A percentile compares a stretch with the other conserved stretches of the same genome.
Conservation (phyloP, 2,329 filamentous ascomycete species). For the Exophiala sideris region DNA sequence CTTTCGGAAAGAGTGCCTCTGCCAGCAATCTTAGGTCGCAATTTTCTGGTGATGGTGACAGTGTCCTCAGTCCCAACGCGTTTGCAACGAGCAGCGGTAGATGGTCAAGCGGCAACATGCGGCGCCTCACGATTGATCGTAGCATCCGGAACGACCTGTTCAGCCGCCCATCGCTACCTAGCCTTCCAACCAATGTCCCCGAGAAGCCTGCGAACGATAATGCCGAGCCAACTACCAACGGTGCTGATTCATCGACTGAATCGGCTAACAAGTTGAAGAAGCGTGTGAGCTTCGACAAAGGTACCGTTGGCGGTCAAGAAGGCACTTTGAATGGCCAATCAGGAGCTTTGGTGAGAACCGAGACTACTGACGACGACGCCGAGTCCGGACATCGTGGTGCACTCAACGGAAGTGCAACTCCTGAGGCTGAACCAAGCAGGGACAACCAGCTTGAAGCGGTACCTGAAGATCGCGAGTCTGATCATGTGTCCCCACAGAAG, state of each 20-base stretch:
- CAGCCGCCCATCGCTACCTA: constrained; percentile 37
- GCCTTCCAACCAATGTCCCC: constrained; percentile 36
- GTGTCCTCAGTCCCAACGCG: constrained; percentile 78
- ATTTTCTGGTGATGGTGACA: constrained; percentile 70
- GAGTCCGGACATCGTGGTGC: constrained; percentile 55
- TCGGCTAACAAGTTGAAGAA: constrained; percentile 60
- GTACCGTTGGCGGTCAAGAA: constrained; percentile 46
- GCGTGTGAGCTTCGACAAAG: constrained; percentile 86
- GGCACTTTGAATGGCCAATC: constrained; percentile 38
- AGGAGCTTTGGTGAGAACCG: constrained; percentile 52
- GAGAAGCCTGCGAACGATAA: constrained; percentile 13
- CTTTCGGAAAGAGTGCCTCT: constrained; percentile 82
- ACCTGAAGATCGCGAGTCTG: constrained; percentile 56
- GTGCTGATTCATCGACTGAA: constrained; percentile 37
- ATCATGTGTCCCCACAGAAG: constrained; percentile 40
- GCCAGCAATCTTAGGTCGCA: constrained; percentile 79
- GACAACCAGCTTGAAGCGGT: constrained; percentile 77
- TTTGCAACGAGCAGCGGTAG: constrained; percentile 69
- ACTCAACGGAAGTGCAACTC: constrained; percentile 37
- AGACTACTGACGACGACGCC: constrained; percentile 34
- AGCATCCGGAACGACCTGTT: constrained; percentile 69
- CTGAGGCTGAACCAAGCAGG: constrained; percentile 58
- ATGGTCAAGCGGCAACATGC: constrained; percentile 68
- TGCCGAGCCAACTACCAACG: constrained; percentile 32
- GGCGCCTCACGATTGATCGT: constrained; percentile 89